Evolutionary conservation across 371 early-diverging fungal species (phyloP), one percentile per base, ranked within the genome.

Genomic region (Mucor velutinosus): DNA sequence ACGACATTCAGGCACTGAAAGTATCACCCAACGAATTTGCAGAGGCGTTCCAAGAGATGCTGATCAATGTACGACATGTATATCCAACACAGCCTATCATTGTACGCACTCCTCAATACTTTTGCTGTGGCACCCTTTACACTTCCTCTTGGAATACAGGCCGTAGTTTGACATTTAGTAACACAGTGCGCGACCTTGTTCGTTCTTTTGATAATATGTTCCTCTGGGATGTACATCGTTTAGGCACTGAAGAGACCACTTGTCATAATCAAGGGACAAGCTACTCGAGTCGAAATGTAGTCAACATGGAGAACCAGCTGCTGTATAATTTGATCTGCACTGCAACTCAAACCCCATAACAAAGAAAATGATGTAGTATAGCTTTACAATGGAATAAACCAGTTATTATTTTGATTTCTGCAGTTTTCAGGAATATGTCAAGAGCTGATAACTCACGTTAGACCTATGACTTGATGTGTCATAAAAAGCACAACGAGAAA

Each of bases 111-210:
- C 79, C 82, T 0, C 77, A 79, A 29, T 76, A 70, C 15, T 79
- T 77, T 55, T 74, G 76, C 33, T 76, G 78, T 64, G 75, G 73
- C 7, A 65, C 45, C 61, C 11, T 62, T 72, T 53, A 53, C 60
- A 30, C 62, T 5, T 73, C 82, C 15, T 69, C 79, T 19, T 82
- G 82, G 82, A 79, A 76, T 49, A 61, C 66, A 0, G 82, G 78
- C 6, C 71, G 82, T 19, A 79, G 78, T 70, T 58, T 60, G 55
- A 72, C 75, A 3, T 79, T 82, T 66, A 71, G 78, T 1, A 32
- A 45, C 23, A 67, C 64, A 7, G 71, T 82, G 11, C 71, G 71
- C n/a, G 62, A 77, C 14, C 55, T 56, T 4, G 74, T 75, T 17
- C 43, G 53, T 3, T 47, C 62, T 14, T 27, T 58, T 12, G 51